A percentile compares a stretch with the other conserved stretches of the same genome.
These are phyloP conservation scores for Heterobasidion occidentale DNA, from an alignment of 1,284 basidiomycete species.

Conservation along the genomic window DNA sequence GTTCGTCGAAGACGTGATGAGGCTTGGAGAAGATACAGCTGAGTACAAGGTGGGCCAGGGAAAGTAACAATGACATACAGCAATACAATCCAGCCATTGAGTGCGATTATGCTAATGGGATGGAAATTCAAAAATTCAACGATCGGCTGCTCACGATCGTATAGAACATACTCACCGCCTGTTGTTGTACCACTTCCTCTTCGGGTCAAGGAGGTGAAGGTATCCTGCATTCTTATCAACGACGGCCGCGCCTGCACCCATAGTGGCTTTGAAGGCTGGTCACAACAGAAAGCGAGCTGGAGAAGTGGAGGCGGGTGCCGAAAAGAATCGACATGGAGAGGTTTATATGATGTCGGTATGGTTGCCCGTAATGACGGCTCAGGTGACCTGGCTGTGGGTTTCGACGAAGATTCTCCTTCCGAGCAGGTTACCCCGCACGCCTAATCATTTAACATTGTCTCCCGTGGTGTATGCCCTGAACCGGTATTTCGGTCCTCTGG, in stretches of 20 bases:
- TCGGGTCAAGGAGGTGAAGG: constrained; percentile 53
- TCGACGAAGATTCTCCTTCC: constrained; percentile 23
- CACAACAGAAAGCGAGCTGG: constrained; percentile 16
- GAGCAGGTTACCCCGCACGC: constrained; percentile 21
- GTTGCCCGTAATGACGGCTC: constrained; percentile 10
- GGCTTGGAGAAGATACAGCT: constrained; percentile 24
- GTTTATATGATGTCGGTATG: constrained; percentile 15
- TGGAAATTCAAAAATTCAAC: neutral
- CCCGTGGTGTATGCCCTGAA: constrained; percentile 10
- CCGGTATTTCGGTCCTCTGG: neutral
- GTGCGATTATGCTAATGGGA: constrained; percentile 41
- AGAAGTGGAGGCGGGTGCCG: constrained; percentile 21
- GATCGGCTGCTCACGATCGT: neutral
- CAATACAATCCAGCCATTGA: constrained; percentile 63
- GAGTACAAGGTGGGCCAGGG: constrained; percentile 1
- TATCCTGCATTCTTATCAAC: constrained; percentile 28
- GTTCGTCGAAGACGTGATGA: constrained; percentile 71
- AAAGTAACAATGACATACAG: constrained; percentile 32
- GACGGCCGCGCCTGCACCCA: constrained; percentile 38
- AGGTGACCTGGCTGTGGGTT: constrained; percentile 10
- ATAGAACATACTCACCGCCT: constrained; percentile 35
- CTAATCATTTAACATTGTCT: constrained; percentile 6
- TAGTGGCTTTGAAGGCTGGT: constrained; percentile 29
- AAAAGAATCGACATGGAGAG: constrained; percentile 20
- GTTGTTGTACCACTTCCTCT: constrained; percentile 67